Evolutionary conservation across 225 moss, liverwort and hornwort species (phyloP), one percentile per base, ranked within the genome.

Genomic region (Polytrichum commune): DNA sequence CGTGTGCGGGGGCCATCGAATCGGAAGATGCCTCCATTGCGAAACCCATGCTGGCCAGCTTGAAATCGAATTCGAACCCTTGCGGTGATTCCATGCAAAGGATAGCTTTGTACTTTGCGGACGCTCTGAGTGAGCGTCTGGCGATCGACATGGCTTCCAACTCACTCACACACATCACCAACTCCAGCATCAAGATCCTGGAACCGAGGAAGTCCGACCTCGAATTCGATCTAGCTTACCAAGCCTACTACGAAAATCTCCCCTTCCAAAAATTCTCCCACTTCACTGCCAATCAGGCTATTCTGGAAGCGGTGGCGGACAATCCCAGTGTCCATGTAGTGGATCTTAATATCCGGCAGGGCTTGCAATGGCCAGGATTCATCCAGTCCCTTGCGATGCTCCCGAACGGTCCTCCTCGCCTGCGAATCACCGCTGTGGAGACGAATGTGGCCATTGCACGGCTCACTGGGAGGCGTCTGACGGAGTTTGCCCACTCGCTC

Each of bases 301-400:
- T 90, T 63, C 69, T 87, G 38, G 90, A 90, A 68, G 84, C 77
- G 4, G 84, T 90, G 55, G 81, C 55, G 19, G 54, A 65, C 38
- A 79, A 76, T 62, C 74, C 78, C 5, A 69, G 73, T 4, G 81
- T 90, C 55, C 90, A 90, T 70, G 72, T 90, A 20, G 75, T 90
- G 33, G 87, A 90, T 63, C 82, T 90, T 64, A 84, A 90, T 64
- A 85, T 90, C 57, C 70, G 78, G 55, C 87, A 90, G 62, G 87
- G 90, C 9, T 69, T 87, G 78, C 90, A 90, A 26, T 90, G 90
- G 87, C 87, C 90, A 0, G 80, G 79, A 30, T 79, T 90, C 38
- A 73, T 90, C 46, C 90, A 87, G 46, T 80, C 90, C 3, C 80
- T 90, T 5, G 82, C 85, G 2, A 29, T 75, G 56, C 67, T 69